Evolutionary conservation across 202 grass and related monocot species (phyloP).

Genomic region (Hordeum pubiflorum): DNA sequence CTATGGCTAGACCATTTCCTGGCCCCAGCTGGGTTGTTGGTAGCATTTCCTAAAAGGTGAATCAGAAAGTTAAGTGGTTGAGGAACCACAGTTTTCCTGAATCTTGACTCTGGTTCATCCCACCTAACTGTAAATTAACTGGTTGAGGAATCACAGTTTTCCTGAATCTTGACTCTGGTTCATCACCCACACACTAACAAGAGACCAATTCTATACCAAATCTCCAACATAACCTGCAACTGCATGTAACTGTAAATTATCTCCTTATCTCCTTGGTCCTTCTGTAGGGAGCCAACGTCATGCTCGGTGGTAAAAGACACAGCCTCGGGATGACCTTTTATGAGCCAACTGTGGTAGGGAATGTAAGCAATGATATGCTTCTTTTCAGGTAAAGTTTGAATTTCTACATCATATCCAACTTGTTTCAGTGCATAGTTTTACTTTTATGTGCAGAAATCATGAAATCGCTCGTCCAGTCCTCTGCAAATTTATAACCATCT

Average conservation of each 20-base stretch:
- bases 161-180: background rate
- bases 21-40: background rate
- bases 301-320: slow-evolving; percentile 89
- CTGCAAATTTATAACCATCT: slow-evolving; percentile 4
- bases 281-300: slow-evolving; percentile 77
- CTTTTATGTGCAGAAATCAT: slow-evolving; percentile 14
- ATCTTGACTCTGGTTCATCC: background rate
- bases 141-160: background rate
- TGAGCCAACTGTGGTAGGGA: slow-evolving; percentile 86
- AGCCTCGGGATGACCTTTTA: slow-evolving; percentile 86
- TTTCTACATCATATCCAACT: background rate
- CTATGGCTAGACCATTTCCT: background rate
- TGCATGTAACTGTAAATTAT: background rate
- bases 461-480: background rate
- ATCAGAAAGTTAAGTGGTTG: background rate
- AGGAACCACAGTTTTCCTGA: background rate
- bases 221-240: background rate
- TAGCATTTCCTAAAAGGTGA: background rate
- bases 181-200: background rate
- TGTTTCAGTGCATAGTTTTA: slow-evolving; percentile 25
- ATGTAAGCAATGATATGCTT: slow-evolving; percentile 82
- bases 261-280: slow-evolving; percentile 9
- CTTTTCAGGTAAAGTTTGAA: slow-evolving; percentile 60
- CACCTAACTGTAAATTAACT: background rate
- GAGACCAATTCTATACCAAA: background rate